A percentile compares a stretch with the other conserved stretches of the same genome.
Evolutionary conservation across 2,329 filamentous ascomycete genomes (phyloP).

Genomic region (Ophiostoma novo-ulmi): DNA sequence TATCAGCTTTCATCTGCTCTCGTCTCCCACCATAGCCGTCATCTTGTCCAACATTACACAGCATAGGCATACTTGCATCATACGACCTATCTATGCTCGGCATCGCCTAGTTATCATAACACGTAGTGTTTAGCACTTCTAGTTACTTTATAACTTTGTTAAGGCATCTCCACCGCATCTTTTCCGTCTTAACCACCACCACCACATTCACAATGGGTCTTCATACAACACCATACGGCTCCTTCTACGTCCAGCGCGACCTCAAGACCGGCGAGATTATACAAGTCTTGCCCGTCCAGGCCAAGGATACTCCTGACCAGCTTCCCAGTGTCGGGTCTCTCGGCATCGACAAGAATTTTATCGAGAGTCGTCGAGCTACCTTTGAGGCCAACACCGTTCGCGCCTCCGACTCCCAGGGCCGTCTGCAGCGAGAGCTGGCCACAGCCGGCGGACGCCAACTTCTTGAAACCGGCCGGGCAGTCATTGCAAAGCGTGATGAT

Average conservation of each 20-base stretch:
- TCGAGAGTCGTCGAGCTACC: conserved; percentile 26
- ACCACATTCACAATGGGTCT: conserved; percentile 22
- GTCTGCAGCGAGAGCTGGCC: conserved; percentile 25
- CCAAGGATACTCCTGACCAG: conserved; percentile 23
- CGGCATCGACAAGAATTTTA: conserved; percentile 27
- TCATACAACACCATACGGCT: conserved; percentile 26
- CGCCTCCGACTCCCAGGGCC: conserved; percentile 23
- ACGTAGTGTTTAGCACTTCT: background rate
- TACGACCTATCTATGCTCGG: background rate
- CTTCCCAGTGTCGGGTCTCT: conserved; percentile 26
- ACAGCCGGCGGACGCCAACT: conserved; percentile 25
- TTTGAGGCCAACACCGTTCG: conserved; percentile 24
- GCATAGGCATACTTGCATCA: background rate
- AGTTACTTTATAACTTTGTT: background rate
- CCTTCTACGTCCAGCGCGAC: conserved; percentile 27
- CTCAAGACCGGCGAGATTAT: conserved; percentile 27
- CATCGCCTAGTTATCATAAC: background rate
- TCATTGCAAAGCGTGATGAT: conserved; percentile 22
- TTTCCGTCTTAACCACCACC: background rate
- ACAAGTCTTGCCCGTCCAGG: conserved; percentile 26
- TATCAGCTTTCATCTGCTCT: background rate
- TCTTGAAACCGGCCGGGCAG: conserved; percentile 26
- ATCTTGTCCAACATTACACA: conserved; percentile 3
- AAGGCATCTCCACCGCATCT: background rate
- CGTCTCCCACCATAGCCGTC: background rate